Percentiles rank a stretch among this genome's conserved stretches.
Evolutionary conservation across 257 asterid species (phyloP).

Genomic region (Plantago elongata): DNA sequence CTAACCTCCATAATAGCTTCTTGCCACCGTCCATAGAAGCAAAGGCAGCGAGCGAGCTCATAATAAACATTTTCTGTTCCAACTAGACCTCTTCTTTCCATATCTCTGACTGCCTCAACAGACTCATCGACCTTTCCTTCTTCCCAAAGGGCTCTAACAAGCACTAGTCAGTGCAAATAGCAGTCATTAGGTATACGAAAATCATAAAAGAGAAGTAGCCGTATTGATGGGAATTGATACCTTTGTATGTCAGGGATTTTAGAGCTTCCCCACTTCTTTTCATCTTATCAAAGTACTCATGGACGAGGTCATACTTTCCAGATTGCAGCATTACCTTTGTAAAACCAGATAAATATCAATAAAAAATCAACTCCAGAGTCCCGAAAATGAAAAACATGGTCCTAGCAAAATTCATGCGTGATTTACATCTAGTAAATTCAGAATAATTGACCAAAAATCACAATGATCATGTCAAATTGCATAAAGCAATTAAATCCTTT

Average conservation of each 20-base stretch:
- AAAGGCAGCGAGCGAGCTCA: conserved; percentile 96
- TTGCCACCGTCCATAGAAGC: conserved; percentile 82
- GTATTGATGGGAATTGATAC: conserved; percentile 31
- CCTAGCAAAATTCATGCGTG: background rate
- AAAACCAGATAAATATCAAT: conserved; percentile 22
- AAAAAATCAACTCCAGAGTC: background rate
- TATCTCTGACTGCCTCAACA: conserved; percentile 74
- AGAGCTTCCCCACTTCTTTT: conserved; percentile 78
- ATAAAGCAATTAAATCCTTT: conserved; percentile 3
- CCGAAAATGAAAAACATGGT: background rate
- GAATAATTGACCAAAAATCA: conserved; percentile 2
- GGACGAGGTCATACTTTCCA: conserved; percentile 68
- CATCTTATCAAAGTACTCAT: conserved; percentile 65
- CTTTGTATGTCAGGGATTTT: conserved; percentile 80
- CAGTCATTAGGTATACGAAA: conserved; percentile 15
- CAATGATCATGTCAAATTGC: conserved; percentile 5
- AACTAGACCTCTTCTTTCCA: conserved; percentile 83
- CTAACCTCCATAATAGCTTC: conserved; percentile 78
- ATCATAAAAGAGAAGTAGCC: conserved; percentile 14
- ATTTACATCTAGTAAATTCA: conserved; percentile 12
- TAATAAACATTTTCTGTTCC: conserved; percentile 83
- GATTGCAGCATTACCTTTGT: conserved; percentile 88
- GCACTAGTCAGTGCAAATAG: conserved; percentile 49
- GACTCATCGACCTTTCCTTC: conserved; percentile 87
- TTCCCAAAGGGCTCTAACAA: conserved; percentile 79